Conservation (phyloP, 2,329 filamentous ascomycete species). For the Diplodia sapinea region DNA sequence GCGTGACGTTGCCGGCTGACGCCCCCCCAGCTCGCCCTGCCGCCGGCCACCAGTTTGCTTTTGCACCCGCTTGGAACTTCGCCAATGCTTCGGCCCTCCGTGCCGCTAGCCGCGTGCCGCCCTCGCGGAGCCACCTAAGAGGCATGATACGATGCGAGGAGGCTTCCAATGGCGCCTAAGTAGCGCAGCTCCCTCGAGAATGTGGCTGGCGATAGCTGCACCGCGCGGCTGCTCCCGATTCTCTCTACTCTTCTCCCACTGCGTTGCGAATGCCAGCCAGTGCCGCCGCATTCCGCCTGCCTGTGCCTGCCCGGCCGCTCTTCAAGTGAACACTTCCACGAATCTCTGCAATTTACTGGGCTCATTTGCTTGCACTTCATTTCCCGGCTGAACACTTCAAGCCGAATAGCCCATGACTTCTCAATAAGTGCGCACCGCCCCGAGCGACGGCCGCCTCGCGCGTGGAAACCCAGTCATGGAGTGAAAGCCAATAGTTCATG, state of each 20-base stretch:
- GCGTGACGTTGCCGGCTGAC: conserved; percentile 25
- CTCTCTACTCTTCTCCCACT: neutral
- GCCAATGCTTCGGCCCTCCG: conserved; percentile 26
- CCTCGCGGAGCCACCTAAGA: neutral
- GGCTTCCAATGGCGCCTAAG: neutral
- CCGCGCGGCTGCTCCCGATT: too few species aligned
- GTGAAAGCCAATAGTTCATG: neutral
- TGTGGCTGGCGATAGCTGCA: neutral
- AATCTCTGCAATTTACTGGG: neutral
- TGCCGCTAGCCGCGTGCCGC: conserved; percentile 25
- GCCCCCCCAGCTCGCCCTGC: neutral
- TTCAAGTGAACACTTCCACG: neutral
- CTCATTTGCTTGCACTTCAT: neutral
- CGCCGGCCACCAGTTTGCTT: conserved; percentile 17
- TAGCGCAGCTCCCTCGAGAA: neutral
- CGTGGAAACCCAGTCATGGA: neutral
- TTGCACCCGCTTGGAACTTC: conserved; percentile 1
- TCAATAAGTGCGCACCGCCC: neutral
- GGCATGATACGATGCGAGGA: conserved; percentile 7
- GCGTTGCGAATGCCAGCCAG: neutral
- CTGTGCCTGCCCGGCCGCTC: neutral
- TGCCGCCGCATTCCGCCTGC: neutral
- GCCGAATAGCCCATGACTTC: conserved; percentile 1
- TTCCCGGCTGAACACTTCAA: neutral
- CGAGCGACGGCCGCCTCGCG: neutral